These are phyloP conservation scores for Lagenidium sp. DNA, from an alignment of 352 stramenopile species.

Conservation along the genomic window DNA sequence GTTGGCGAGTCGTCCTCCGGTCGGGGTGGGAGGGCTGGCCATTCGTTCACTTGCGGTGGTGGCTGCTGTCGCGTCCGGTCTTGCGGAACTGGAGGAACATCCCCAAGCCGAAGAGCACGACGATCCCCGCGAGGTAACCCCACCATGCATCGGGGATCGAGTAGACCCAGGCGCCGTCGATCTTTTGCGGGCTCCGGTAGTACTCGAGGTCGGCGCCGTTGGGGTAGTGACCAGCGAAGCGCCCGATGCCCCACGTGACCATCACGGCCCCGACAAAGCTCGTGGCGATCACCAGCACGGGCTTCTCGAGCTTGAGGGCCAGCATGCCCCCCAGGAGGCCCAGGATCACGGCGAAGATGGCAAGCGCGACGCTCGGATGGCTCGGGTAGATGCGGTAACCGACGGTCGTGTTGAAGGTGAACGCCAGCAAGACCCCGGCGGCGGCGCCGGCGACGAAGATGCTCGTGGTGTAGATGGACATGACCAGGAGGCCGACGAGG, in stretches of 20 bases:
- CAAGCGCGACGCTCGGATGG: constrained; percentile 32
- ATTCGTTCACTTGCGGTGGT: not conserved
- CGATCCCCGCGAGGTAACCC: constrained; percentile 38
- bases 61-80: constrained; percentile 19
- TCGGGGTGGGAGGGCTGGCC: not conserved
- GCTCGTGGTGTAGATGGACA: constrained; percentile 37
- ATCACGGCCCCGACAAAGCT: constrained; percentile 36
- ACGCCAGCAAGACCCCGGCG: constrained; percentile 38
- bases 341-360: constrained; percentile 32
- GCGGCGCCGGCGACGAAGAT: constrained; percentile 50
- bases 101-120: constrained; percentile 43
- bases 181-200: constrained; percentile 22
- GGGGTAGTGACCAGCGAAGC: constrained; percentile 54
- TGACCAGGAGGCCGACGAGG: constrained; percentile 29
- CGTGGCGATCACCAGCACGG: constrained; percentile 41
- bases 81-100: constrained; percentile 56
- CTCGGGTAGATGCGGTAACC: constrained; percentile 47
- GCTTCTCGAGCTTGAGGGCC: constrained; percentile 40
- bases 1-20: not conserved
- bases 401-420: constrained; percentile 40
- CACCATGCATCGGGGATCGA: constrained; percentile 46
- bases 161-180: constrained; percentile 14
- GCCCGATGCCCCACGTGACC: constrained; percentile 47
- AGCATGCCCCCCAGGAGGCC: constrained; percentile 26
- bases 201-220: constrained; percentile 35